Conservation (phyloP, 169 alveolate species). For the Theileria orientalis region DNA sequence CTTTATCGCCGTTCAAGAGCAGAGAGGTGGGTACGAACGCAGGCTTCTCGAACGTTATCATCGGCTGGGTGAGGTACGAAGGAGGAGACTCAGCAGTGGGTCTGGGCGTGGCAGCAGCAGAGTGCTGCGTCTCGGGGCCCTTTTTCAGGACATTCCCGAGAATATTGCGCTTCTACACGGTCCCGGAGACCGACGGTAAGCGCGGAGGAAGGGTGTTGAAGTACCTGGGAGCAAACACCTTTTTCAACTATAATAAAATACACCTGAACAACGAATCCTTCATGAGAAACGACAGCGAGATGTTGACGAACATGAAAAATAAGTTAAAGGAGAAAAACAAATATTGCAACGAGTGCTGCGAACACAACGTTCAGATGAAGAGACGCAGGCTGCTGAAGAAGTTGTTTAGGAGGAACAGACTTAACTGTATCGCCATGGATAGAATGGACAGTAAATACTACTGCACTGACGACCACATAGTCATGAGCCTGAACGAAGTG, state of each 20-base stretch:
- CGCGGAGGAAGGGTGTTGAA: constrained; percentile 21
- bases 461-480: constrained; percentile 11
- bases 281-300: neutral
- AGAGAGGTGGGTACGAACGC: constrained; percentile 83
- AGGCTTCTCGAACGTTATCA: constrained; percentile 78
- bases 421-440: neutral
- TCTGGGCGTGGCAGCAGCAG: constrained; percentile 84
- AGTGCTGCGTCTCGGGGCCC: constrained; percentile 82
- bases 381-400: neutral
- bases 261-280: neutral
- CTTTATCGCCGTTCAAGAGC: constrained; percentile 84
- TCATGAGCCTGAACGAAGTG: constrained; percentile 20
- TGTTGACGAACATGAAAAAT: neutral
- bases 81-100: constrained; percentile 57
- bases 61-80: constrained; percentile 76
- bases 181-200: constrained; percentile 24
- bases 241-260: neutral
- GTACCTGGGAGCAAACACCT: constrained; percentile 22
- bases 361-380: neutral
- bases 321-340: neutral
- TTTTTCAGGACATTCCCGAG: constrained; percentile 80
- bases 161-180: constrained; percentile 74
- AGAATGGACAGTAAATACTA: constrained; percentile 14
- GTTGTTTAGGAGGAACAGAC: neutral
- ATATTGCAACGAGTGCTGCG: too few species aligned